These are phyloP conservation scores for Cochlearia excelsa DNA, from an alignment of 345 rosid genomes.

Conservation along the genomic window DNA sequence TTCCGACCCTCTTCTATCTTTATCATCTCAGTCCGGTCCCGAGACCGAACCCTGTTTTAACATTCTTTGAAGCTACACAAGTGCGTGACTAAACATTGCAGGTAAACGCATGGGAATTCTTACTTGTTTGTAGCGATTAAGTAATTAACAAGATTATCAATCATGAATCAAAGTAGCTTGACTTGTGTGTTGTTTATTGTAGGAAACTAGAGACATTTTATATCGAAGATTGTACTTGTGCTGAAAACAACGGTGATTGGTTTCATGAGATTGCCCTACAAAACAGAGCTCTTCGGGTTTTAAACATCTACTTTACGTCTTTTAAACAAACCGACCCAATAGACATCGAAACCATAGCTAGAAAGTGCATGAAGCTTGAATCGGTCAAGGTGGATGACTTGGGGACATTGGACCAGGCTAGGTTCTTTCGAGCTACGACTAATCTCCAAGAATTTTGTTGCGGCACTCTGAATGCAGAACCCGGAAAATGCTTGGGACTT, in stretches of 20 bases:
- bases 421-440: slow-evolving; percentile 62
- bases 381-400: slow-evolving; percentile 74
- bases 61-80: no score
- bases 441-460: slow-evolving; percentile 86
- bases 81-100: no score
- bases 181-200: no score
- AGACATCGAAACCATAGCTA: slow-evolving; percentile 83
- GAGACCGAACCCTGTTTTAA: no score
- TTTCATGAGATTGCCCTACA: slow-evolving; percentile 76
- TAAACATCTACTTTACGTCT: slow-evolving; percentile 82
- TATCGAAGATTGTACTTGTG: slow-evolving; percentile 72
- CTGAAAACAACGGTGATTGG: slow-evolving; percentile 76
- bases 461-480: slow-evolving; percentile 57
- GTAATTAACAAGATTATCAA: no score
- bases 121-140: no score
- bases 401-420: slow-evolving; percentile 65
- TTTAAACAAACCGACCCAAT: slow-evolving; percentile 43
- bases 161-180: no score
- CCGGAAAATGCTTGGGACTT: slow-evolving; percentile 49
- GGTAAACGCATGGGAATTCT: no score
- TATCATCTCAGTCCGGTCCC: no score
- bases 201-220: slow-evolving; percentile 75
- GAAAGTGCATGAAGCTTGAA: slow-evolving; percentile 52
- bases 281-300: slow-evolving; percentile 68
- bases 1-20: no score